phyloP scores from a whole-genome alignment of 2,329 filamentous ascomycete genomes.

The Polytolypa hystricis region DNA sequence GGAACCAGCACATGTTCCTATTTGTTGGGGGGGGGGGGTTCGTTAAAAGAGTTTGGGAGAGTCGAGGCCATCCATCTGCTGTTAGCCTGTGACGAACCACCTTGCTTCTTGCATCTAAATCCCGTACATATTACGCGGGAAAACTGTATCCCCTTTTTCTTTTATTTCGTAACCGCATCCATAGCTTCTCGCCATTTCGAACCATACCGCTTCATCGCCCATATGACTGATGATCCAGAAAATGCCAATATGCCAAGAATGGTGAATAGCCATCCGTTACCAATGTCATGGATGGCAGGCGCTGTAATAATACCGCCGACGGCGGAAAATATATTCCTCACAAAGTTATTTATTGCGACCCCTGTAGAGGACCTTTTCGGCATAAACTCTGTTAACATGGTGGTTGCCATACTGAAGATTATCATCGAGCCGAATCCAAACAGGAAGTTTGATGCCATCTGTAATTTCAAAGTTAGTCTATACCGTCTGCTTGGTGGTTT shows the following conservation, averaged over 20 bases:
- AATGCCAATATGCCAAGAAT: conserved; percentile 46
- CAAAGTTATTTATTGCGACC: conserved; percentile 71
- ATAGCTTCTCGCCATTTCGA: conserved; percentile 53
- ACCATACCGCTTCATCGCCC: conserved; percentile 49
- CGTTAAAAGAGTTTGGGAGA: too few relatives aligned
- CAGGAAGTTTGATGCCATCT: conserved; percentile 55
- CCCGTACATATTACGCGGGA: too few relatives aligned
- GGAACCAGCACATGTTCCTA: too few relatives aligned
- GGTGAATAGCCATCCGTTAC: conserved; percentile 68
- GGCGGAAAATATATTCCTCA: conserved; percentile 67
- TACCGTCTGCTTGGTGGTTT: conserved; percentile 6
- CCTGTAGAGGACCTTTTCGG: conserved; percentile 58
- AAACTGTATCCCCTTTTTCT: too few relatives aligned
- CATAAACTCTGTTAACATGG: conserved; percentile 80
- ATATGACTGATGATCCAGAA: conserved; percentile 49
- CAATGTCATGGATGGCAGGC: conserved; percentile 59
- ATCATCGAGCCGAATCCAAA: conserved; percentile 73
- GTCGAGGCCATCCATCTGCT: too few relatives aligned
- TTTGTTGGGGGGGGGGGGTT: too few relatives aligned
- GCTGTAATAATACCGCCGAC: conserved; percentile 58
- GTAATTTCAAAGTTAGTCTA: conserved; percentile 5
- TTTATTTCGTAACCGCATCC: conserved; percentile 31
- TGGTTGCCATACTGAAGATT: conserved; percentile 61
- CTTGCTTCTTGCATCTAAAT: too few relatives aligned
- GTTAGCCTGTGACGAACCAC: too few relatives aligned